These are phyloP conservation scores for Penicillium psychrosexuale DNA, from an alignment of 2,329 filamentous ascomycete species.

Conservation along the genomic window DNA sequence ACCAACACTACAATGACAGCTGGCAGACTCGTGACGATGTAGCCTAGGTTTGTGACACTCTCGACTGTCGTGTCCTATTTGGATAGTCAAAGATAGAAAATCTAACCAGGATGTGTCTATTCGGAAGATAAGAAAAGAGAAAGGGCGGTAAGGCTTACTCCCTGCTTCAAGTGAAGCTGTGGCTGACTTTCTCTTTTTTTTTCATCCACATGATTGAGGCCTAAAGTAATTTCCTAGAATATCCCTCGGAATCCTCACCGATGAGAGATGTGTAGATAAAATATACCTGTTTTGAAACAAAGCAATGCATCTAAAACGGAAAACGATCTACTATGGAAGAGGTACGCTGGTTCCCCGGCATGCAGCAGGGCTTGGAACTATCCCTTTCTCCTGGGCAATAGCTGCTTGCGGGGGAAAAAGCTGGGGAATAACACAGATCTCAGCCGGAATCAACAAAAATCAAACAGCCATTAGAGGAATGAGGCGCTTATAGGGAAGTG, in stretches of 20 bases:
- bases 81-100: conserved; percentile 7
- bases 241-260: conserved; percentile 4
- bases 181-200: background rate
- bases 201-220: conserved; percentile 13
- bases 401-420: conserved; percentile 15
- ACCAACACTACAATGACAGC: conserved; percentile 16
- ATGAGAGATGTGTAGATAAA: background rate
- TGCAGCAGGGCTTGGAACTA: conserved; percentile 24
- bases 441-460: background rate
- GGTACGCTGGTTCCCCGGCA: conserved; percentile 29
- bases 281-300: conserved; percentile 9
- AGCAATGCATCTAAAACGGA: conserved; percentile 18
- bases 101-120: conserved; percentile 19
- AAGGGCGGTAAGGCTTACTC: conserved; percentile 18
- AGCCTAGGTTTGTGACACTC: conserved; percentile 21
- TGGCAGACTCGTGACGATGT: conserved; percentile 25
- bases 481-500: background rate
- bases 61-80: conserved; percentile 18
- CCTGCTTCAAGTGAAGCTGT: background rate
- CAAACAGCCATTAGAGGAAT: background rate
- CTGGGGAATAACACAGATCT: background rate
- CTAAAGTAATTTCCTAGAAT: background rate
- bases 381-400: conserved; percentile 28
- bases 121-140: conserved; percentile 19
- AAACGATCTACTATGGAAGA: conserved; percentile 23